A percentile compares a stretch with the other conserved stretches of the same genome.
These are phyloP conservation scores for Durio zibethinus DNA, from an alignment of 345 rosid genomes.

Conservation along the genomic window DNA sequence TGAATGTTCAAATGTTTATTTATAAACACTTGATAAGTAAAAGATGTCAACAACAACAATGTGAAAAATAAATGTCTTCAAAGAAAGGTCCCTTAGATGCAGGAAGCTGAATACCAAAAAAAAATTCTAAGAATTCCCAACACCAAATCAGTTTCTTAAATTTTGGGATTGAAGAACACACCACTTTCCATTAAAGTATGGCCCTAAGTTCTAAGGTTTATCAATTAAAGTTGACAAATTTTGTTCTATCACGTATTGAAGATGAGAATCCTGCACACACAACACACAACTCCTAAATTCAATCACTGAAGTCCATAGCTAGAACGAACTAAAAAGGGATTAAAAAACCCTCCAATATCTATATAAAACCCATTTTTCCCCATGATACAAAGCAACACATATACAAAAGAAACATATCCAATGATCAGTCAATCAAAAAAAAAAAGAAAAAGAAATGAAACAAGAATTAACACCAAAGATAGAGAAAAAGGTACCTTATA, in stretches of 20 bases:
- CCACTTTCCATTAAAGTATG: neutral
- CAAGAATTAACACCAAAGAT: neutral
- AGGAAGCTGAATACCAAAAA: neutral
- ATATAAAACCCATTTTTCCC: neutral
- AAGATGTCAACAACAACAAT: neutral
- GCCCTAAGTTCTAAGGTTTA: neutral
- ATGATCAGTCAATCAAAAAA: neutral
- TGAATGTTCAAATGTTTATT: neutral
- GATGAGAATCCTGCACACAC: neutral
- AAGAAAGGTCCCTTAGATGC: neutral
- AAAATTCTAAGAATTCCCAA: neutral
- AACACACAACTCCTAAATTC: neutral
- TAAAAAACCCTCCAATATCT: neutral
- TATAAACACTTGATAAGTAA: neutral
- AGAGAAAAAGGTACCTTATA: constrained; percentile 14
- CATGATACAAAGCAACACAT: constrained; percentile 9
- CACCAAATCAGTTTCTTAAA: constrained; percentile 2
- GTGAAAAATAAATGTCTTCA: neutral
- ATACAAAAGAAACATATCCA: neutral
- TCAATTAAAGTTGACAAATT: neutral
- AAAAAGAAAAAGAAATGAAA: neutral
- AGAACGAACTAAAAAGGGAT: neutral
- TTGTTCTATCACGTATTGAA: neutral
- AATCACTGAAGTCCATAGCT: neutral
- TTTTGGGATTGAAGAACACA: neutral